Evolutionary conservation across 2,329 filamentous ascomycete species (phyloP), one percentile per base, ranked within the genome.

Genomic region (Pyrenochaeta sp.): DNA sequence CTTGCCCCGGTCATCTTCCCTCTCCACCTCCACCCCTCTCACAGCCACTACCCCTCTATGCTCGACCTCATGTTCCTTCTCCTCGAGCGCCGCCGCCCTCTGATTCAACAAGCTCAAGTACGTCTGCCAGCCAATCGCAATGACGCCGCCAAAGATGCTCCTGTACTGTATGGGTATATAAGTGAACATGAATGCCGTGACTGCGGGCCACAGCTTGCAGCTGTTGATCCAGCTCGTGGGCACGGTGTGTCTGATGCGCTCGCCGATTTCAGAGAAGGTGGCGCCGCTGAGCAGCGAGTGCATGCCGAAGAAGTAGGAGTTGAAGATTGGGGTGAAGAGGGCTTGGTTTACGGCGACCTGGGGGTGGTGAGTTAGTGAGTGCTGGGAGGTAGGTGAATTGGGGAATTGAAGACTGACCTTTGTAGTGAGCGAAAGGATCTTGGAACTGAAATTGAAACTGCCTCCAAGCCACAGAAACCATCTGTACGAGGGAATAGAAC

Each of bases 81-180:
- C 55, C 39, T 83, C 80, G 56, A 78, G 75, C 35, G 76, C 75
- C 68, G 90, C 89, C 2, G 89, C 89, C 50, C 77, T 76, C 61
- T 87, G 81, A 61, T 96, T 96, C 62, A 96, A 71, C 70, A 85
- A 88, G 57, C 86, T 89, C 58, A 96, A 65, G 77, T 96, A 96
- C 1, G 90, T 91, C 80, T 96, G 92, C 92, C 92, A 96, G 0
- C 88, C 89, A 37, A 96, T 87, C 1, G 90, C 89, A 53, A 96
- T 81, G 6, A 87, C 74, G 1, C 89, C 69, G 24, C 87, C 84
- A 58, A 96, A 94, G 11, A 96, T 80, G 58, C 85, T 89, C 36
- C 92, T 79, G 71, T 90, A 93, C 63, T 93, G 85, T 34, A 90
- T 77, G 18, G 86, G 83, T 4, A 96, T 76, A 61, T 90, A 94